Evolutionary conservation across 129 eudicot genomes (phyloP).

Genomic region (Helianthus annuus): DNA sequence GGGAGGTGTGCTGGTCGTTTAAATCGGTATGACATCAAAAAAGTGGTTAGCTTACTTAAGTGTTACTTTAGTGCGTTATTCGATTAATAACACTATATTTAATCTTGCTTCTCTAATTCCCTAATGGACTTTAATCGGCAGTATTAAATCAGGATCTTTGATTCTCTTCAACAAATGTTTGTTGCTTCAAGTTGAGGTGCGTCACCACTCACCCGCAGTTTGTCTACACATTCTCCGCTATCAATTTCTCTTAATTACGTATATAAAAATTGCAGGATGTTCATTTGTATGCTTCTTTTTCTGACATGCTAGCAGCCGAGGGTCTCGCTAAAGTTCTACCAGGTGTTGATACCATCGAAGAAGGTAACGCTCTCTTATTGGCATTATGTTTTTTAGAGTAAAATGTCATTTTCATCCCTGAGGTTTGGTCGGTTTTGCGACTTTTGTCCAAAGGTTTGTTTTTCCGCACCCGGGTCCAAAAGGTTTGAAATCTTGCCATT

Average conservation of each 20-base stretch:
- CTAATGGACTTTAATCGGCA: constrained; percentile 36
- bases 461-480: too few relatives aligned
- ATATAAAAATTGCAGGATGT: constrained; percentile 49
- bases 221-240: constrained; percentile 3
- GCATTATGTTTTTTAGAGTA: background rate
- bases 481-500: too few relatives aligned
- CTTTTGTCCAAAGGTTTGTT: too few relatives aligned
- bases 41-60: background rate
- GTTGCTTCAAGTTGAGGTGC: constrained; percentile 83
- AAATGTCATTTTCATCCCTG: too few relatives aligned
- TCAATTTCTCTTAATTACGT: background rate
- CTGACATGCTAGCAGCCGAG: constrained; percentile 79
- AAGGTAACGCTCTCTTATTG: constrained; percentile 47
- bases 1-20: constrained; percentile 90
- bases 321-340: constrained; percentile 75
- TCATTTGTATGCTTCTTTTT: constrained; percentile 67
- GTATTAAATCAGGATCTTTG: constrained; percentile 66
- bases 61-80: constrained; percentile 3
- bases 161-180: constrained; percentile 84
- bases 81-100: constrained; percentile 9
- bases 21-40: constrained; percentile 44
- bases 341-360: constrained; percentile 64
- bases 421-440: too few relatives aligned
- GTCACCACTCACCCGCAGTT: constrained; percentile 22
- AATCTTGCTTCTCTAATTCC: constrained; percentile 13